Conservation (phyloP, 2,329 filamentous ascomycete species). For the Nemania sp. region DNA sequence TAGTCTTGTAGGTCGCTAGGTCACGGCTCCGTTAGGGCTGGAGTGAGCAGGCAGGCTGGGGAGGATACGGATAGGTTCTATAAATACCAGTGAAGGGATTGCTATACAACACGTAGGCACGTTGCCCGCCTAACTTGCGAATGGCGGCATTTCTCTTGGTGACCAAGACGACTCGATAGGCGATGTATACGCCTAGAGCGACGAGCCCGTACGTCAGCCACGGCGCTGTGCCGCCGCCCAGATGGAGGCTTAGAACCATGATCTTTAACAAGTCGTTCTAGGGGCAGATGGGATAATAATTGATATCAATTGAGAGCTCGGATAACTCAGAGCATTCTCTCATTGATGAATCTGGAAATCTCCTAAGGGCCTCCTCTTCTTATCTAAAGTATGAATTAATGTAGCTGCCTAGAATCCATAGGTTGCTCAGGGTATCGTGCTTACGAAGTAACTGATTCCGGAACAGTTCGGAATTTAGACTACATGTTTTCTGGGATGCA, state of each 20-base stretch:
- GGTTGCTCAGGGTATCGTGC: not conserved
- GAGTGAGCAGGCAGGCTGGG: not conserved
- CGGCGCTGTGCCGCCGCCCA: not conserved
- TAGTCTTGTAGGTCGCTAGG: constrained; percentile 1
- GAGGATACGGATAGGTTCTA: not conserved
- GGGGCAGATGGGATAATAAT: not conserved
- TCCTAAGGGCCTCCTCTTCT: not conserved
- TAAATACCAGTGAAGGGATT: constrained; percentile 22
- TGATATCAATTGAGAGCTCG: not conserved
- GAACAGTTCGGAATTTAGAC: no score
- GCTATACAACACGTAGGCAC: constrained; percentile 17
- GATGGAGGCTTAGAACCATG: constrained; percentile 14
- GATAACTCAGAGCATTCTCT: not conserved
- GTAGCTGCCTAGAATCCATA: constrained; percentile 10
- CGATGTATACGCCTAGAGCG: not conserved
- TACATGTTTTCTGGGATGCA: no score
- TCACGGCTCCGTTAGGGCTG: not conserved
- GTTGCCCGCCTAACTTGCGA: constrained; percentile 24
- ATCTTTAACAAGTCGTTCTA: not conserved
- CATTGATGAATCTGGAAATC: not conserved
- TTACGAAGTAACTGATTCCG: no score
- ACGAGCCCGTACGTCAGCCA: constrained; percentile 11
- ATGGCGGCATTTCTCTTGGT: constrained; percentile 19
- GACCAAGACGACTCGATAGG: constrained; percentile 11
- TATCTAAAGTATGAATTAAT: not conserved